phyloP scores from a whole-genome alignment of 2,329 filamentous ascomycete genomes.

The Trichophaea hybrida region DNA sequence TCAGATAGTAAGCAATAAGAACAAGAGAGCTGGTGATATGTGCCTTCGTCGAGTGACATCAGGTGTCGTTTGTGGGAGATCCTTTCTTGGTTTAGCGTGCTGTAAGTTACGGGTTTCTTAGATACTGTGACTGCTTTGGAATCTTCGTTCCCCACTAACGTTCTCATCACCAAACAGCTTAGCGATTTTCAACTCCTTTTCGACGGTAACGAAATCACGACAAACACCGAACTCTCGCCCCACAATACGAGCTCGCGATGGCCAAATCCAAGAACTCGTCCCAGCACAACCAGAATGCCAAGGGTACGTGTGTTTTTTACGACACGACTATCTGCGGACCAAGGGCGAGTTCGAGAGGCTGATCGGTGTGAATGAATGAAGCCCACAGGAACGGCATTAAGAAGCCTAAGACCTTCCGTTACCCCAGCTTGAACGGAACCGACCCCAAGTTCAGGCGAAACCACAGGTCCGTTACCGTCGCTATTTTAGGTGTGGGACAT shows the following conservation, averaged over 20 bases:
- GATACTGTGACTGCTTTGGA: too few relatives aligned
- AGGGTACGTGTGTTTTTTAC: conserved; percentile 39
- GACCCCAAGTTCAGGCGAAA: conserved; percentile 99
- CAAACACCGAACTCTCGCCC: too few relatives aligned
- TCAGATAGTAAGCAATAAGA: too few relatives aligned
- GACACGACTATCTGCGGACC: neutral
- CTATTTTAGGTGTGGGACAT: neutral
- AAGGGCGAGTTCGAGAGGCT: neutral
- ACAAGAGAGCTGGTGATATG: too few relatives aligned
- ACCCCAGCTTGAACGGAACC: conserved; percentile 95
- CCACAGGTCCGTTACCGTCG: conserved; percentile 45
- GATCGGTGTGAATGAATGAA: conserved; percentile 4
- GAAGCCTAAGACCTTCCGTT: conserved; percentile 98
- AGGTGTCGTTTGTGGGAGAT: too few relatives aligned
- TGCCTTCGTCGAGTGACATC: too few relatives aligned
- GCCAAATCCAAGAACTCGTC: conserved; percentile 96
- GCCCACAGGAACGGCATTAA: conserved; percentile 99
- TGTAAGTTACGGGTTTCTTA: too few relatives aligned
- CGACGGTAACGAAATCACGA: too few relatives aligned
- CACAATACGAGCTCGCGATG: conserved; percentile 8
- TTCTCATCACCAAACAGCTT: too few relatives aligned
- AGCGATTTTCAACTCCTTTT: too few relatives aligned
- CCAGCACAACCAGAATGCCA: conserved; percentile 95
- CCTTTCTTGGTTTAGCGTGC: too few relatives aligned
- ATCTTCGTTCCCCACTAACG: too few relatives aligned